Percentiles rank a stretch among this genome's conserved stretches.
Evolutionary conservation across 352 stramenopile genomes (phyloP).

Genomic region (Globisporangium canariense): DNA sequence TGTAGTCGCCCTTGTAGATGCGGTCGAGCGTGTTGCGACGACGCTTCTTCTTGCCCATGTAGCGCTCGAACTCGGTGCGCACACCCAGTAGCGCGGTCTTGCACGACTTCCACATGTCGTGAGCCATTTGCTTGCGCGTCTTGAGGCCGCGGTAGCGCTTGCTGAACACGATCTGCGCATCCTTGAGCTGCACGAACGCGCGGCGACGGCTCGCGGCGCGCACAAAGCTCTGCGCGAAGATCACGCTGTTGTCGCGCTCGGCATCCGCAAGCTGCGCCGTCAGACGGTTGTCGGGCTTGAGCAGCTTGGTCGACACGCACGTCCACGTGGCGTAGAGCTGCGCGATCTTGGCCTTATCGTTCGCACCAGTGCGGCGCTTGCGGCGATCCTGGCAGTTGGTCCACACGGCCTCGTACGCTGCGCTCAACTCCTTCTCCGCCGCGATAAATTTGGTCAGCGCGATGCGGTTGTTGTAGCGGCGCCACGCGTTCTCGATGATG

Average conservation of each 20-base stretch:
- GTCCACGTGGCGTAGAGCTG: slow-evolving; percentile 68
- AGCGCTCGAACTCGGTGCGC: slow-evolving; percentile 82
- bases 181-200: slow-evolving; percentile 52
- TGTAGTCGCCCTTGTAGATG: slow-evolving; percentile 75
- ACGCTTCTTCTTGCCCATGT: slow-evolving; percentile 83
- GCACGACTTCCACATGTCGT: slow-evolving; percentile 65
- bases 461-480: slow-evolving; percentile 77
- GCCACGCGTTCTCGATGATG: slow-evolving; percentile 84
- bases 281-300: slow-evolving; percentile 46
- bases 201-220: slow-evolving; percentile 46
- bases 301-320: slow-evolving; percentile 42
- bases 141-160: slow-evolving; percentile 75
- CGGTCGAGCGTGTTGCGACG: slow-evolving; percentile 76
- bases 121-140: slow-evolving; percentile 67
- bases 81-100: slow-evolving; percentile 73
- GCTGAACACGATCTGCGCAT: slow-evolving; percentile 69
- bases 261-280: slow-evolving; percentile 43
- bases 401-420: slow-evolving; percentile 46
- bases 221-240: slow-evolving; percentile 78
- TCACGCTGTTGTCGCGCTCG: slow-evolving; percentile 62
- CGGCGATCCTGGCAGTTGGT: slow-evolving; percentile 69
- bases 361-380: slow-evolving; percentile 53
- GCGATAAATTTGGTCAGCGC: slow-evolving; percentile 55
- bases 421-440: slow-evolving; percentile 49
- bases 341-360: slow-evolving; percentile 48